phyloP scores from a whole-genome alignment of 345 rosid species.

The Brassica juncea region DNA sequence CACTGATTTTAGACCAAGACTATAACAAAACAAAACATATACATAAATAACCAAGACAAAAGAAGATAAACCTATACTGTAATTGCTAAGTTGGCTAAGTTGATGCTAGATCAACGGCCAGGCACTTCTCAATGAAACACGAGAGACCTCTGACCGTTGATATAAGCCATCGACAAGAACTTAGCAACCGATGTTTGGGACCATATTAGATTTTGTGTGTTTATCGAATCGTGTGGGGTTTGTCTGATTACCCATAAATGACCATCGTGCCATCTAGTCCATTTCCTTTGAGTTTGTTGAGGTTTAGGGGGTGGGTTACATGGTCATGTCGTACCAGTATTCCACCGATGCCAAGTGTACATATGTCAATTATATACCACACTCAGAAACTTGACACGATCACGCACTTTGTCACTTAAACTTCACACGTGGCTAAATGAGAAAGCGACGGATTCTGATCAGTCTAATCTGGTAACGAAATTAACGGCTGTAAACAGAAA shows the following conservation, averaged over 20 bases:
- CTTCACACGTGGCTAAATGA: background rate
- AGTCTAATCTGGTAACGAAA: background rate
- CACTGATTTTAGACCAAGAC: constrained; percentile 24
- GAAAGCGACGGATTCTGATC: background rate
- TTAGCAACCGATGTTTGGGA: constrained; percentile 26
- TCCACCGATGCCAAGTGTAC: constrained; percentile 8
- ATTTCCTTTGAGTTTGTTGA: background rate
- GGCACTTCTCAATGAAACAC: constrained; percentile 19
- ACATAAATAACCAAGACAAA: constrained; percentile 40
- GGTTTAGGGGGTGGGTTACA: background rate
- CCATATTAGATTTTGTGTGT: constrained; percentile 38
- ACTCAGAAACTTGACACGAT: constrained; percentile 17
- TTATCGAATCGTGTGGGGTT: constrained; percentile 32
- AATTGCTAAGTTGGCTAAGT: constrained; percentile 14
- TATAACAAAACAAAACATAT: constrained; percentile 19
- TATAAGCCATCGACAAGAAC: constrained; percentile 26
- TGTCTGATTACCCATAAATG: constrained; percentile 20
- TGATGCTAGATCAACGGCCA: constrained; percentile 32
- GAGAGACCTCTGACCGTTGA: constrained; percentile 8
- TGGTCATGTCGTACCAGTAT: constrained; percentile 1
- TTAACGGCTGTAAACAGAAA: constrained; percentile 9
- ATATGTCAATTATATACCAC: constrained; percentile 26
- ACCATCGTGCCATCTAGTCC: background rate
- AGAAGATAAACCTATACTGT: constrained; percentile 3
- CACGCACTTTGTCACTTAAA: constrained; percentile 11